A percentile compares a stretch with the other conserved stretches of the same genome.
Evolutionary conservation across 495 filamentous ascomycete species (phyloP).

Genomic region (Parachaetomium inaequale): DNA sequence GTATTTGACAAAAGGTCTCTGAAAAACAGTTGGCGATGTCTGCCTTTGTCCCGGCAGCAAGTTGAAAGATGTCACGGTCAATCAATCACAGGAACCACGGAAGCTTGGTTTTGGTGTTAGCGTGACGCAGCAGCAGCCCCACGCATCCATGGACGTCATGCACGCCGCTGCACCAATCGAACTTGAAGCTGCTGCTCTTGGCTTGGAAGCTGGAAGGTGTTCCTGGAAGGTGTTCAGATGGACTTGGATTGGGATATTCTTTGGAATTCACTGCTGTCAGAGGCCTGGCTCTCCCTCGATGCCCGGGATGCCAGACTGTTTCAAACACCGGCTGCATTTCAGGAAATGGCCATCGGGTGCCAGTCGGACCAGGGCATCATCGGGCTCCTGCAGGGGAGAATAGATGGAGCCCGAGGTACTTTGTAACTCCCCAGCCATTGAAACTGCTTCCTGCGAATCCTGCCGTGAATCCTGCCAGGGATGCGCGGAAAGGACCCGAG

Average conservation of each 20-base stretch:
- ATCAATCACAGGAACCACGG: background rate
- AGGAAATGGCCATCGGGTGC: no score
- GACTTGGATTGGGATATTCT: background rate
- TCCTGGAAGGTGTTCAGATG: background rate
- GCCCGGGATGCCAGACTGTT: background rate
- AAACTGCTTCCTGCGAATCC: no score
- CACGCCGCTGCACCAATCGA: background rate
- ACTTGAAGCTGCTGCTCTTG: background rate
- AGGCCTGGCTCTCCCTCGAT: no score
- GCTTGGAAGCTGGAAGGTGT: background rate
- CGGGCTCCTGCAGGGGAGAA: no score
- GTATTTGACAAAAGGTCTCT: background rate
- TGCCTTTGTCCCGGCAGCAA: no score
- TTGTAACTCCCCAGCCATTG: no score
- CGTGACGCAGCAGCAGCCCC: background rate
- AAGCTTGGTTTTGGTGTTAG: background rate
- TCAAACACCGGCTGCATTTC: no score
- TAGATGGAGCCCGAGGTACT: no score
- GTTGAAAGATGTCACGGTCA: no score
- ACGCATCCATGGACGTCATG: background rate
- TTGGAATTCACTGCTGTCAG: background rate
- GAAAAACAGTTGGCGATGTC: background rate
- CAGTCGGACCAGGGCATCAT: no score
- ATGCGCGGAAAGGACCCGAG: no score
- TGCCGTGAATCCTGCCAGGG: no score